Evolutionary conservation across 1,284 basidiomycete species (phyloP).

Genomic region (Lentinula novae-zelandiae): DNA sequence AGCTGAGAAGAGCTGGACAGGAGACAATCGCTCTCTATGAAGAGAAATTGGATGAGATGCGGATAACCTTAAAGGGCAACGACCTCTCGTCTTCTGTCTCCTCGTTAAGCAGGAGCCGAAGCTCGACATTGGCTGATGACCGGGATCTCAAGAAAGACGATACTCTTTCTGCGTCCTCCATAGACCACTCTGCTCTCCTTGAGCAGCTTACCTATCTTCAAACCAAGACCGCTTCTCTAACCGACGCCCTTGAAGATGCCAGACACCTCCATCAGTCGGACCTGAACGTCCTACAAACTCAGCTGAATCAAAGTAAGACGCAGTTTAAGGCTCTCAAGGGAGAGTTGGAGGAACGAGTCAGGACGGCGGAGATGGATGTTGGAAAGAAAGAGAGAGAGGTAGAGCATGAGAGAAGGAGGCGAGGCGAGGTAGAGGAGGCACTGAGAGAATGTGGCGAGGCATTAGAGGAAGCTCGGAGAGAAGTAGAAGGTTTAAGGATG

Average conservation of each 20-base stretch:
- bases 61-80: conserved; percentile 24
- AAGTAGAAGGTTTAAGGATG: conserved; percentile 82
- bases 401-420: conserved; percentile 55
- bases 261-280: conserved; percentile 72
- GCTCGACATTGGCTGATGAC: conserved; percentile 31
- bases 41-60: conserved; percentile 71
- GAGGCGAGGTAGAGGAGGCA: conserved; percentile 86
- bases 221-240: conserved; percentile 69
- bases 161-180: conserved; percentile 53
- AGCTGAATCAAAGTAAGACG: conserved; percentile 71
- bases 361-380: conserved; percentile 65
- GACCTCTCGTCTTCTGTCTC: conserved; percentile 20
- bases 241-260: conserved; percentile 85
- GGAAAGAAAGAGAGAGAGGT: conserved; percentile 65
- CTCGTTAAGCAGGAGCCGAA: conserved; percentile 21
- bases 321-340: conserved; percentile 68
- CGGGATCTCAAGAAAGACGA: conserved; percentile 24
- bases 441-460: conserved; percentile 85
- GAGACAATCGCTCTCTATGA: conserved; percentile 93
- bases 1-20: conserved; percentile 80
- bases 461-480: conserved; percentile 87
- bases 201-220: conserved; percentile 88
- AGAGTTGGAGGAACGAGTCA: conserved; percentile 79
- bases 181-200: conserved; percentile 89
- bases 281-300: conserved; percentile 59